Base-by-base conservation (phyloP, 2,329 filamentous ascomycete species). In the Paraphoma sp. region DNA sequence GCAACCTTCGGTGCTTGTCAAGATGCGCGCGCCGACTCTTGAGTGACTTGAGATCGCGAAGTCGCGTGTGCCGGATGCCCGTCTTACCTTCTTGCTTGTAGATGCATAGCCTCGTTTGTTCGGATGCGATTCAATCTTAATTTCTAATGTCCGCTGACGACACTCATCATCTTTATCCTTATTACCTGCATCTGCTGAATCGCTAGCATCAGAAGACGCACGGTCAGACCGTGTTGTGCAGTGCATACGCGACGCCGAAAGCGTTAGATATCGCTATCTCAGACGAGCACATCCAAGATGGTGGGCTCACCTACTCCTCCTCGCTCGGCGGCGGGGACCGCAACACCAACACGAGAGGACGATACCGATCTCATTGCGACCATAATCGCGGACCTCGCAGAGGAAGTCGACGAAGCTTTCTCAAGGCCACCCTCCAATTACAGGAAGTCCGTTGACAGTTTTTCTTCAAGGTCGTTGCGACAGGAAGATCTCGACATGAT, bases 381-480 rank as follows among this genome's bases (percentile, higher is more conserved):
- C 10, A 62, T 66, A 17, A 56, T 67, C n/a, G 45, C 63, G 31
- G 64, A 69, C 31, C 45, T 69, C 8, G 54, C 54, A n/a, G 51
- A 57, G 31, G 59, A 58, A 14, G 60, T 61, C 38, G 57, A 65
- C 2, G 53, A 53, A 23, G 54, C 54, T 6, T 66, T 65, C 17
- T 56, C 57, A 14, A 56, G 49, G 40, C 53, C 65, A 33, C 47
- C 60, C 38, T 57, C 56, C 5, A 48, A 51, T 42, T 51, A 50
- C 28, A 45, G 50, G 14, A 41, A 48, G 16, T 38, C 49, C 28
- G 51, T 46, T n/a, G 50, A 51, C 6, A 51, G 56, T 18, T 60
- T 57, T 52, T 55, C 55, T 16, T 42, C 45, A 28, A 29, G 56
- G 33, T 53, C 59, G 10, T 40, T 59, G n/a, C 40, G 53, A 12